Base-by-base conservation (phyloP, 306 rosid species). In the Boehmeria nivea region DNA sequence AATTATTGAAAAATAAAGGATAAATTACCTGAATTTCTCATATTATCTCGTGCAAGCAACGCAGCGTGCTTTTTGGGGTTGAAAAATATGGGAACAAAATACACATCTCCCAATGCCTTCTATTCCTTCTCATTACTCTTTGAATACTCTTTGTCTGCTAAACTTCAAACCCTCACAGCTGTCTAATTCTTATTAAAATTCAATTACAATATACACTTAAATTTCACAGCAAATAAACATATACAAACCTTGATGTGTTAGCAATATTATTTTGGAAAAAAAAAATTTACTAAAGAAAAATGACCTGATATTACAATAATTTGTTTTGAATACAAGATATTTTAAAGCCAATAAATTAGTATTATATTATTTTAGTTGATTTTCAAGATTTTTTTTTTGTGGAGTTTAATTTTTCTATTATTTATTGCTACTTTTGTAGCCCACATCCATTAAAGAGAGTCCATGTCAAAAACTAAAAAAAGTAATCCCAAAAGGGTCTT, bases 151-250 rank as follows among this genome's bases (percentile, higher is more conserved):
- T 43, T 78, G 88, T 80, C 83, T 74, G 79, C 88, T 54, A 70
- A 63, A 70, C 58, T 33, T 69, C 79, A 56, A 65, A 76, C 86
- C 76, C 65, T 71, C 47, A 82, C 88, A 80, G 88, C 91, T 82
- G 88, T 76, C 71, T 25, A 12, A 3, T 28, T 63, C 66, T 60
- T 39, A 26, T 26, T 63, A 58, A 36, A 26, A 16, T 60, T 31
- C 10, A 40, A 14, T 12, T 11, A 40, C 45, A 40, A n/a, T 24
- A 21, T 21, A 49, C 5, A 6, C 8, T 3, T 49, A 23, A 12
- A 49, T 22, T 49, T 49, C 6, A 26, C 33, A 23, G 26, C 26
- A 49, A 20, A 23, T 22, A 13, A 45, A 49, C 34, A 50, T 15
- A 24, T 22, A 40, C 6, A 49, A 25, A 12, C 17, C 10, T 13